A percentile compares a stretch with the other conserved stretches of the same genome.
Evolutionary conservation across 768 basidiomycete species (phyloP).

Genomic region (Flagelloscypha sp.): DNA sequence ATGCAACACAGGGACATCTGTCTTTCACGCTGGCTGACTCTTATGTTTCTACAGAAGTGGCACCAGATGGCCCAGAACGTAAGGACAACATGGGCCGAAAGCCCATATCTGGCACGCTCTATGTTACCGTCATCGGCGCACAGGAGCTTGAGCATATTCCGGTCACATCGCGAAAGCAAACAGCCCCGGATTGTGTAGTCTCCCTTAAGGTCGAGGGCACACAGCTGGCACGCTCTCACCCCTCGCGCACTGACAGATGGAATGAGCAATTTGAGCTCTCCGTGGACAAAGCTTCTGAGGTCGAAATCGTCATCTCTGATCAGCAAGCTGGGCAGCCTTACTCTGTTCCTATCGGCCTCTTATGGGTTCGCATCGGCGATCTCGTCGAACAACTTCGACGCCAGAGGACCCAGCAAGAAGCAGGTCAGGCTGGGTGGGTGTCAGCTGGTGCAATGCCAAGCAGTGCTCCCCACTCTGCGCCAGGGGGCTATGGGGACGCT

Average conservation of each 20-base stretch:
- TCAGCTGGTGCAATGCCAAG: constrained; percentile 83
- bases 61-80: constrained; percentile 52
- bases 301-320: constrained; percentile 94
- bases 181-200: constrained; percentile 74
- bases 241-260: constrained; percentile 93
- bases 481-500: constrained; percentile 36
- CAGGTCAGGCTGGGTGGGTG: constrained; percentile 88
- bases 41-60: background rate
- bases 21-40: constrained; percentile 7
- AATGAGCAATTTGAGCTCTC: constrained; percentile 95
- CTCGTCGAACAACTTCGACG: constrained; percentile 87
- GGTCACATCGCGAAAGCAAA: constrained; percentile 59
- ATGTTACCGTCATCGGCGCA: constrained; percentile 81
- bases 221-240: constrained; percentile 84
- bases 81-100: constrained; percentile 92
- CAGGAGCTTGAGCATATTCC: constrained; percentile 95
- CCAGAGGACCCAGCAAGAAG: constrained; percentile 86
- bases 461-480: constrained; percentile 38
- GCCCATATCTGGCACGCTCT: constrained; percentile 86
- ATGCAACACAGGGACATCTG: constrained; percentile 47
- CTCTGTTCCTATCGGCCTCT: constrained; percentile 83
- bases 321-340: constrained; percentile 75
- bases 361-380: constrained; percentile 93
- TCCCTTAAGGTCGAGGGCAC: constrained; percentile 96
- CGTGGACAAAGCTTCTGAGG: constrained; percentile 97